Percentiles rank a stretch among this genome's conserved stretches.
Conservation (phyloP, 257 asterid species). For the Penstemon newberryi region DNA sequence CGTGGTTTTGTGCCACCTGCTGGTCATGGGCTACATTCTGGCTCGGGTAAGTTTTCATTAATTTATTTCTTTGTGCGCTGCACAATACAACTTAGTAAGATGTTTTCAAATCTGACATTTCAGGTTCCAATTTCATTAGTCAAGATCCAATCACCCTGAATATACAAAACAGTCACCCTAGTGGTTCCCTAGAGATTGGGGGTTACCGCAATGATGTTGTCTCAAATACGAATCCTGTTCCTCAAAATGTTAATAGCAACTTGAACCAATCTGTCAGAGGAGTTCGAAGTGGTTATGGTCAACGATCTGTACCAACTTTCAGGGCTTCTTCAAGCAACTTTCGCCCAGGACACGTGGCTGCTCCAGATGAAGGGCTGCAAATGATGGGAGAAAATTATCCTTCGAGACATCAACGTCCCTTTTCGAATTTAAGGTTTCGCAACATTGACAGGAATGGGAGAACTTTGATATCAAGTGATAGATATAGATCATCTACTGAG, state of each 20-base stretch:
- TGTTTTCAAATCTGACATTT: slow-evolving; percentile 31
- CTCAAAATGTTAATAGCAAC: slow-evolving; percentile 43
- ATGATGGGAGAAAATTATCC: slow-evolving; percentile 47
- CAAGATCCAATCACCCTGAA: slow-evolving; percentile 47
- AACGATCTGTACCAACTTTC: slow-evolving; percentile 48
- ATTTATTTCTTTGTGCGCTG: slow-evolving; percentile 2
- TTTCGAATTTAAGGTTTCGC: slow-evolving; percentile 45
- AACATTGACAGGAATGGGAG: slow-evolving; percentile 50
- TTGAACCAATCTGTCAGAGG: slow-evolving; percentile 51
- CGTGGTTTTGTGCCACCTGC: slow-evolving; percentile 41
- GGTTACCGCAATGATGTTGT: slow-evolving; percentile 44
- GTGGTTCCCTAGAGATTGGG: slow-evolving; percentile 46
- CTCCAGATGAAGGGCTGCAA: slow-evolving; percentile 53
- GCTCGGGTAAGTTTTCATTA: slow-evolving; percentile 49
- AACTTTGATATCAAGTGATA: slow-evolving; percentile 39
- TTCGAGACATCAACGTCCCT: slow-evolving; percentile 49
- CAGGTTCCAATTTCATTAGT: slow-evolving; percentile 53
- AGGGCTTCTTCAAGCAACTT: slow-evolving; percentile 59
- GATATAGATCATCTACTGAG: slow-evolving; percentile 47
- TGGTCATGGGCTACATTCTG: slow-evolving; percentile 44
- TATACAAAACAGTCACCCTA: slow-evolving; percentile 38
- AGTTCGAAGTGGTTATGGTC: slow-evolving; percentile 50
- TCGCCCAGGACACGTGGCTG: slow-evolving; percentile 44
- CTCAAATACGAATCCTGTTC: slow-evolving; percentile 42
- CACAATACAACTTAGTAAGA: slow-evolving; percentile 6